phyloP scores from a whole-genome alignment of 345 rosid species.

The Bruguiera gymnorhiza region DNA sequence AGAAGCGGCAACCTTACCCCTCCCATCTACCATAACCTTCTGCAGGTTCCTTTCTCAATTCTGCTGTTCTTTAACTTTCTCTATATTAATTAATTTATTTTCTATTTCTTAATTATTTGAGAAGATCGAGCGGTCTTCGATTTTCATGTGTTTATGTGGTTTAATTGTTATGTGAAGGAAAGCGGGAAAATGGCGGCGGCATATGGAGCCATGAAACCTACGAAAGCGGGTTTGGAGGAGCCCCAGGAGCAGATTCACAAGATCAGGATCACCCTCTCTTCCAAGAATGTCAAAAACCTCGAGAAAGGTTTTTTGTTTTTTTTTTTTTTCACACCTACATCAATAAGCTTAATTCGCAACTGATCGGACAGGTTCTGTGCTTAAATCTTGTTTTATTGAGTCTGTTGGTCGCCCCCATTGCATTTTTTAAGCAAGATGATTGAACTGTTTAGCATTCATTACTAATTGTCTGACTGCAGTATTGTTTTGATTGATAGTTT shows the following conservation, averaged over 20 bases:
- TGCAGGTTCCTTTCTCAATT: background rate
- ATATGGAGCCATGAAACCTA: conserved; percentile 29
- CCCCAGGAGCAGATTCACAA: conserved; percentile 60
- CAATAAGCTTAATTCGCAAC: background rate
- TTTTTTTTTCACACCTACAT: background rate
- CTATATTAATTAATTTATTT: too few relatives aligned
- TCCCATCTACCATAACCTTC: background rate
- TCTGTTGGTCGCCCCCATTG: background rate
- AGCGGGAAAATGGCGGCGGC: conserved; percentile 19
- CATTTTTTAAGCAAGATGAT: background rate
- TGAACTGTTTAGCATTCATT: background rate
- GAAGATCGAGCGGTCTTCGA: background rate
- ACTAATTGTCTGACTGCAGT: background rate
- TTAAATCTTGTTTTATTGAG: background rate
- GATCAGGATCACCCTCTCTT: conserved; percentile 75
- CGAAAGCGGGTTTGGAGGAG: conserved; percentile 63
- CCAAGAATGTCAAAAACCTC: conserved; percentile 68
- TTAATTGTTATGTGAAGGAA: background rate
- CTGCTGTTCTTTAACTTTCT: too few relatives aligned
- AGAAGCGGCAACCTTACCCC: background rate
- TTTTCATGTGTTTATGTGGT: background rate
- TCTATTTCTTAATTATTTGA: too few relatives aligned
- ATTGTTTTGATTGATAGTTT: conserved; percentile 1
- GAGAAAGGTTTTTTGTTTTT: conserved; percentile 51
- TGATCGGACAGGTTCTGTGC: background rate